A percentile compares a stretch with the other conserved stretches of the same genome.
These are phyloP conservation scores for Pouteria glomerata DNA, from an alignment of 148 eudicot species.

Conservation along the genomic window DNA sequence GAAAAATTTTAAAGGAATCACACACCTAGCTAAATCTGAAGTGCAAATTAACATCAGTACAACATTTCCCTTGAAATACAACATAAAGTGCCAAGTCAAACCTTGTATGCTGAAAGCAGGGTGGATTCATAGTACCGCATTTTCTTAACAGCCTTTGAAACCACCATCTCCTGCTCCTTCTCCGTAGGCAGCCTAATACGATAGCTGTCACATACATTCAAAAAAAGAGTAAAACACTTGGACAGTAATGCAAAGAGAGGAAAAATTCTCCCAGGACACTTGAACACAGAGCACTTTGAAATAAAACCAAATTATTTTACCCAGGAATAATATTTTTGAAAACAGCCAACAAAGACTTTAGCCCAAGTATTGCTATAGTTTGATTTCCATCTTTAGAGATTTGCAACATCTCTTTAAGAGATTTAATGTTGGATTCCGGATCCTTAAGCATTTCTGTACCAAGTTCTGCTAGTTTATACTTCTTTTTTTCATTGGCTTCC, in stretches of 20 bases:
- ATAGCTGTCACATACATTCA: conserved; percentile 42
- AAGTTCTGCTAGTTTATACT: conserved; percentile 74
- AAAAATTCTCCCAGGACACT: background rate
- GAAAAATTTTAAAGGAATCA: background rate
- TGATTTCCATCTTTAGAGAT: conserved; percentile 66
- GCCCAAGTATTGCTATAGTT: conserved; percentile 49
- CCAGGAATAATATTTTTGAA: conserved; percentile 95
- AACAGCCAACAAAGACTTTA: conserved; percentile 74
- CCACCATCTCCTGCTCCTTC: conserved; percentile 77
- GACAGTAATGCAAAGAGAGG: conserved; percentile 3
- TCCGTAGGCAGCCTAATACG: conserved; percentile 95
- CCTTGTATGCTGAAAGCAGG: conserved; percentile 79
- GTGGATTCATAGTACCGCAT: conserved; percentile 78
- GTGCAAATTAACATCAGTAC: background rate
- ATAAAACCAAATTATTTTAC: conserved; percentile 29
- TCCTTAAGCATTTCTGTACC: conserved; percentile 77
- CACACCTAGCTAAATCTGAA: background rate
- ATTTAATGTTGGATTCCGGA: conserved; percentile 74
- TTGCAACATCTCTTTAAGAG: conserved; percentile 67
- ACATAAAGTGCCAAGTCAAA: conserved; percentile 17
- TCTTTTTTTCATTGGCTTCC: conserved; percentile 58
- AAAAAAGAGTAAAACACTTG: conserved; percentile 3
- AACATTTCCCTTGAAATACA: background rate
- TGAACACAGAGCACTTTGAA: conserved; percentile 1
- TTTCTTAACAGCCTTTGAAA: conserved; percentile 78